Evolutionary conservation across 805 yeast species (phyloP).

Genomic region (Saccharomycopsis fibuligera): DNA sequence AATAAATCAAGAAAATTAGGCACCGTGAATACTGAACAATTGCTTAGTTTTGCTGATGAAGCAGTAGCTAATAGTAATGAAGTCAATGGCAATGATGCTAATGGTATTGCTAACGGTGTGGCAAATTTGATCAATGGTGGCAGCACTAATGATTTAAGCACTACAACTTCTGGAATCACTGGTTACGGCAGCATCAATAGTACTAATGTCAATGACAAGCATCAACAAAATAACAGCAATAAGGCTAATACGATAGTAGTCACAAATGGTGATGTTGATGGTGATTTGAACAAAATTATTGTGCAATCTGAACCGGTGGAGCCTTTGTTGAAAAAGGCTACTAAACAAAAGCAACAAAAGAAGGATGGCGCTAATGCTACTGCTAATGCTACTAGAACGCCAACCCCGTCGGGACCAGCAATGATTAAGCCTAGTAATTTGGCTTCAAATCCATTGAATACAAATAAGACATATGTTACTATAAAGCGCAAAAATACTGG

Average conservation of each 20-base stretch:
- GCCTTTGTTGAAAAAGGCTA: neutral
- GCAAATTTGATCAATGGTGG: neutral
- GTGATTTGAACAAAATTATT: neutral
- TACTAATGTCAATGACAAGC: too few relatives aligned
- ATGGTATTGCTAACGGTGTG: neutral
- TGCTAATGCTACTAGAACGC: too few relatives aligned
- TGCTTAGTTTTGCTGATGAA: neutral
- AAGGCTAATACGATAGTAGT: too few relatives aligned
- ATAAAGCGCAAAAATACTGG: too few relatives aligned
- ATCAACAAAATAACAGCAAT: too few relatives aligned
- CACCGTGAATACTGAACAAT: neutral
- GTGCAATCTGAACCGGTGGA: conserved; percentile 11
- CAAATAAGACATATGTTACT: conserved; percentile 58
- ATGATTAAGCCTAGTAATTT: conserved; percentile 38
- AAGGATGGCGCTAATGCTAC: too few relatives aligned
- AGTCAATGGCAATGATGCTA: neutral
- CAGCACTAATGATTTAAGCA: neutral
- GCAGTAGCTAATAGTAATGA: neutral
- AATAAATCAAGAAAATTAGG: neutral
- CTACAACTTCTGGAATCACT: too few relatives aligned
- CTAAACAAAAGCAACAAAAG: too few relatives aligned
- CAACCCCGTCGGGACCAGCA: neutral
- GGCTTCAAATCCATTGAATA: conserved; percentile 64
- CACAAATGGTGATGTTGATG: too few relatives aligned
- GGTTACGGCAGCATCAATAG: too few relatives aligned